A percentile compares a stretch with the other conserved stretches of the same genome.
phyloP scores from a whole-genome alignment of 179 eudicot genomes.

The Spergularia azorica region DNA sequence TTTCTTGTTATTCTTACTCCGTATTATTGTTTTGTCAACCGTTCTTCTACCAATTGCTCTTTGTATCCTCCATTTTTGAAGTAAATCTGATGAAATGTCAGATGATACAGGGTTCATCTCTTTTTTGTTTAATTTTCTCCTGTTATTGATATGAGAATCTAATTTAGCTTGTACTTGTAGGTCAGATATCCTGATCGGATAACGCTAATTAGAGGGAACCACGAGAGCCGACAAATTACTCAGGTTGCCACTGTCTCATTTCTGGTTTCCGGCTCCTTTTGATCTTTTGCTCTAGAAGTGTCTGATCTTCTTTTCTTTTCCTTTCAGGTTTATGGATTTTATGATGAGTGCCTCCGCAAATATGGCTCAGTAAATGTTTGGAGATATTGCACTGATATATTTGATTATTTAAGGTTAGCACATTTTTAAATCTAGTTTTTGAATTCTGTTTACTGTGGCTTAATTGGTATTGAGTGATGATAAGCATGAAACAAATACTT shows the following conservation, averaged over 20 bases:
- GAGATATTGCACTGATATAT: constrained; percentile 97
- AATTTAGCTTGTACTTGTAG: constrained; percentile 39
- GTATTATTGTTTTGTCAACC: neutral
- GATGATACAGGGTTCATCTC: neutral
- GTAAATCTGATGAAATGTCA: neutral
- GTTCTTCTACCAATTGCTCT: neutral
- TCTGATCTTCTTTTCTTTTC: constrained; percentile 28
- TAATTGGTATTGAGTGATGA: constrained; percentile 1
- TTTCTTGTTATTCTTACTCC: neutral
- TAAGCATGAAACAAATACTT: constrained; percentile 2
- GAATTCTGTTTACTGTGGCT: neutral
- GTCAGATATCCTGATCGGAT: constrained; percentile 97
- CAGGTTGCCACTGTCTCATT: constrained; percentile 48
- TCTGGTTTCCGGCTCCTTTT: neutral
- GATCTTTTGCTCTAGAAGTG: constrained; percentile 16
- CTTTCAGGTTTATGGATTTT: constrained; percentile 92
- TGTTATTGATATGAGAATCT: neutral
- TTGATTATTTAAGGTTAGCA: constrained; percentile 91
- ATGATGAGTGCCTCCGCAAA: constrained; percentile 92
- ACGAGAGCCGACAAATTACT: constrained; percentile 90
- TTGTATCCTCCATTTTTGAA: neutral
- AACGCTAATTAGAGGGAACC: constrained; percentile 92
- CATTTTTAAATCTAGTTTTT: constrained; percentile 7
- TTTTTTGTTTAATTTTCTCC: neutral
- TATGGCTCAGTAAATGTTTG: constrained; percentile 96